phyloP scores from a whole-genome alignment of 2,329 filamentous ascomycete genomes.

The Cercospora sp. region DNA sequence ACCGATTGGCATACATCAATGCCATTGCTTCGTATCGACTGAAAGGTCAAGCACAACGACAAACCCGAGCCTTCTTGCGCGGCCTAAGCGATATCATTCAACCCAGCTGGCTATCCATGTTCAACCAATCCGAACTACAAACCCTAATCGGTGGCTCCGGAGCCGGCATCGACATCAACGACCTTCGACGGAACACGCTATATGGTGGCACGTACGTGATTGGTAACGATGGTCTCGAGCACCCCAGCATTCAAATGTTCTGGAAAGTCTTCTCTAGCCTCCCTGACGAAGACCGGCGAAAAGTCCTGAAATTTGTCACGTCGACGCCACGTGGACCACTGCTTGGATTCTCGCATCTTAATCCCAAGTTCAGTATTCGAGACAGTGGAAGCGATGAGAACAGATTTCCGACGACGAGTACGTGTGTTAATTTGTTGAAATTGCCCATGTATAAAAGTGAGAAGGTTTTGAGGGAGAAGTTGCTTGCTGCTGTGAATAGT shows the following conservation, averaged over 20 bases:
- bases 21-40: conserved; percentile 87
- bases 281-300: conserved; percentile 72
- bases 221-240: conserved; percentile 84
- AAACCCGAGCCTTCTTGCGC: conserved; percentile 83
- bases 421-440: conserved; percentile 93
- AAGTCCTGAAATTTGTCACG: conserved; percentile 93
- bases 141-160: conserved; percentile 83
- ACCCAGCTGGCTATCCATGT: conserved; percentile 94
- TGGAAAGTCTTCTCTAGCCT: conserved; percentile 84
- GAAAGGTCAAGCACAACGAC: conserved; percentile 72
- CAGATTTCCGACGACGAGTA: conserved; percentile 87
- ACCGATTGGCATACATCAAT: conserved; percentile 90
- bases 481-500: conserved; percentile 85
- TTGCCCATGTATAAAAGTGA: conserved; percentile 75
- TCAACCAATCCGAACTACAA: conserved; percentile 93
- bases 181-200: conserved; percentile 77
- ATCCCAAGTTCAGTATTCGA: conserved; percentile 83
- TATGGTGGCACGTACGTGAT: conserved; percentile 88
- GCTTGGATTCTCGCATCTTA: conserved; percentile 82
- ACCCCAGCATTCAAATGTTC: conserved; percentile 81
- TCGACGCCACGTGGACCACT: conserved; percentile 87
- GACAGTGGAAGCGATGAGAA: conserved; percentile 76
- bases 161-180: conserved; percentile 80
- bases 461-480: conserved; percentile 68
- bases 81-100: conserved; percentile 87